phyloP scores from a whole-genome alignment of 441 rosid genomes.

The Biscutella laevigata region DNA sequence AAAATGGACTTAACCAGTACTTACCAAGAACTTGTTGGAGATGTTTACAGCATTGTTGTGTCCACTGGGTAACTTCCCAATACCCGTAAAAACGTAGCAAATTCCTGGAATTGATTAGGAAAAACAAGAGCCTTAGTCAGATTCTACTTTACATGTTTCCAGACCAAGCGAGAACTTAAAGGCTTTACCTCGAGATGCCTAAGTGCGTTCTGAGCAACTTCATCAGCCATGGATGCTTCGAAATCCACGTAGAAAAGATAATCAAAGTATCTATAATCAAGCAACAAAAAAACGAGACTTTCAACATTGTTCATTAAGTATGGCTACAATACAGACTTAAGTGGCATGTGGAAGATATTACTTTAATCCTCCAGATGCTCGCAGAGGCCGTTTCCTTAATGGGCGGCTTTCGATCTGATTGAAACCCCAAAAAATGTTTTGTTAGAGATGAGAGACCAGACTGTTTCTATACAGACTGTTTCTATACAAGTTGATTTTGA shows the following conservation, averaged over 20 bases:
- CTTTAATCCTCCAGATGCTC: slow-evolving; percentile 71
- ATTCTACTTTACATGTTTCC: background rate
- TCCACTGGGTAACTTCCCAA: slow-evolving; percentile 94
- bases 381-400: slow-evolving; percentile 55
- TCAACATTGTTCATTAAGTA: slow-evolving; percentile 2
- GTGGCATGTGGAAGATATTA: slow-evolving; percentile 23
- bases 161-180: slow-evolving; percentile 7
- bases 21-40: background rate
- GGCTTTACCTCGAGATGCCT: slow-evolving; percentile 62
- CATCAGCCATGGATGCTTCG: slow-evolving; percentile 96
- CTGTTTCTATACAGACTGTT: background rate
- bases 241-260: slow-evolving; percentile 95
- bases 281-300: background rate
- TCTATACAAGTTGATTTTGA: background rate
- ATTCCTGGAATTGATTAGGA: slow-evolving; percentile 60
- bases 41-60: slow-evolving; percentile 45
- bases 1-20: no score
- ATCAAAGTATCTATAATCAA: slow-evolving; percentile 61
- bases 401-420: slow-evolving; percentile 97
- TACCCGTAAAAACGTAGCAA: slow-evolving; percentile 87
- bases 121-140: background rate
- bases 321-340: background rate
- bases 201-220: slow-evolving; percentile 87
- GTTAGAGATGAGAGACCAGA: slow-evolving; percentile 5
- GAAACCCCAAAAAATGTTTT: slow-evolving; percentile 13